Base-by-base conservation (phyloP, 2,329 filamentous ascomycete species). In the Fonsecaea pedrosoi region DNA sequence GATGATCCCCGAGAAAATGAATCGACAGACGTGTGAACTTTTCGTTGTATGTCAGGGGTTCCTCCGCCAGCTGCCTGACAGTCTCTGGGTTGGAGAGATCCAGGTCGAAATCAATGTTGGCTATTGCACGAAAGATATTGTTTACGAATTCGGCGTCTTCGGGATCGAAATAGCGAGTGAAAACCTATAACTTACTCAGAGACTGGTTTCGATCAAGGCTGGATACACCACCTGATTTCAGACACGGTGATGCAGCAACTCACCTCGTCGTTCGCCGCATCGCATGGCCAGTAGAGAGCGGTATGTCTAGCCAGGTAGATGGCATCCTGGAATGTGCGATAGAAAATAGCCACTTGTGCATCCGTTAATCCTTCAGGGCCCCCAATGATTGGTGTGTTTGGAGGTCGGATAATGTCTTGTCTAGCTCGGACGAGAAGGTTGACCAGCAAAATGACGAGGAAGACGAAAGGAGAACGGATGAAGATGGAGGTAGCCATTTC, bases 211-310 rank as follows among this genome's bases (percentile, higher is more conserved):
- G n/a, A 18, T 25, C 18, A 25, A 10, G 4, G 21, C 18, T 4
- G 15, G 35, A 37, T 42, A 15, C 12, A n/a, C 15, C 13, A 9
- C 18, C 4, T 10, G 6, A 18, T 3, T 21, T 12, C 45, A 10
- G 18, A 21, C 12, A 10, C 7, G 7, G 34, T 3, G 35, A 55
- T 21, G 18, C 25, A 55, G 21, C 42, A 13, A 37, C 40, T 53
- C 18, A 60, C 58, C 37, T 50, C 32, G 32, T 60, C 58, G 37
- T 21, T 54, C 15, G 42, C 32, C 15, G 58, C 40, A 38, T 60
- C 58, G n/a, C 58, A 60, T 3, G 58, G 58, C 58, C 58, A 60
- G 45, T 53, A 60, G 13, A 60, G 25, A 12, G 45, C 58, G 13
- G 34, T 30, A 10, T 61, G 42, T 25, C 42, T 40, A 21, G 48